These are phyloP conservation scores for Phascolomyces articulosus DNA, from an alignment of 371 early-diverging fungal genomes.

Conservation along the genomic window DNA sequence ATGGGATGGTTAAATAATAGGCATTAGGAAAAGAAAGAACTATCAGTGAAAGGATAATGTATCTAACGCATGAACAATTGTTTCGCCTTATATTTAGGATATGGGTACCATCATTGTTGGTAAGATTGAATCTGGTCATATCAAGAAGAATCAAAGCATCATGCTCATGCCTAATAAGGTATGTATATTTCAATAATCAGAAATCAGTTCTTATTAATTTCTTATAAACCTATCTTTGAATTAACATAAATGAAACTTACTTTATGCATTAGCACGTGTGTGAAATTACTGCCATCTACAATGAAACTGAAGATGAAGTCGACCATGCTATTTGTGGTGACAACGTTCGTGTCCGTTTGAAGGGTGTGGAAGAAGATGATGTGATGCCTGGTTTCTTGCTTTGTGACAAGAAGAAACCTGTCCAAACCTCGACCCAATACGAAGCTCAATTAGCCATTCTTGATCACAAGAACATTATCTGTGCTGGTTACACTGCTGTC, in stretches of 20 bases:
- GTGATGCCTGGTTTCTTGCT: slow-evolving; percentile 87
- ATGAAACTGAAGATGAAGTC: slow-evolving; percentile 84
- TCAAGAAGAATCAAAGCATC: slow-evolving; percentile 84
- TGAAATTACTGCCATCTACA: slow-evolving; percentile 84
- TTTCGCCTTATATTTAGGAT: too few relatives aligned
- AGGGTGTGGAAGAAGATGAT: slow-evolving; percentile 95
- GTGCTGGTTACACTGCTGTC: slow-evolving; percentile 92
- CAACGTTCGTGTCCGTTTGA: slow-evolving; percentile 89
- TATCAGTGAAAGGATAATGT: too few relatives aligned
- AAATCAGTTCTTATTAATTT: too few relatives aligned
- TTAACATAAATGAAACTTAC: not conserved
- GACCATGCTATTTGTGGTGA: slow-evolving; percentile 87
- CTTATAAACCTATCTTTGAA: too few relatives aligned
- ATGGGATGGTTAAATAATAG: too few relatives aligned
- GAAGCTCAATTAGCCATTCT: slow-evolving; percentile 90
- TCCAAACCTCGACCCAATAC: slow-evolving; percentile 76
- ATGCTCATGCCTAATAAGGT: slow-evolving; percentile 94
- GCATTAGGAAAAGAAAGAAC: too few relatives aligned
- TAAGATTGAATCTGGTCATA: slow-evolving; percentile 93
- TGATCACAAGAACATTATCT: slow-evolving; percentile 94
- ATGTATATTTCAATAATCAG: too few relatives aligned
- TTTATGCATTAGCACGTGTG: slow-evolving; percentile 30
- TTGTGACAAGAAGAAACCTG: slow-evolving; percentile 78
- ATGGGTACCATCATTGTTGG: slow-evolving; percentile 96
- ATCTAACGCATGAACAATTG: too few relatives aligned